These are phyloP conservation scores for Talaromyces stipitatus DNA, from an alignment of 495 filamentous ascomycete species.

Conservation along the genomic window DNA sequence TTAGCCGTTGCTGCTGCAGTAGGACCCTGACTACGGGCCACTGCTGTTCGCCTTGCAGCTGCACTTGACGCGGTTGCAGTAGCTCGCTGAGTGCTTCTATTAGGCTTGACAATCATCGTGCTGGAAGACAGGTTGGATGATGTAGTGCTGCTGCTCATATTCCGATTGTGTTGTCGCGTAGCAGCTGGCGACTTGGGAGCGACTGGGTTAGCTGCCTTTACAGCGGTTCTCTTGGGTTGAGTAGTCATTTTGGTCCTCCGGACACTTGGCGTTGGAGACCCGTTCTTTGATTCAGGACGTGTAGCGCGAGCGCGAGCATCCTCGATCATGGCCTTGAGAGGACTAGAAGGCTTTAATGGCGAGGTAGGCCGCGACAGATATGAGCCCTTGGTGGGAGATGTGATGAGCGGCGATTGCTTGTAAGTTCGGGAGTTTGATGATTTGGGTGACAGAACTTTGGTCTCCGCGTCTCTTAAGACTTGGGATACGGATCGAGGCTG, in stretches of 20 bases:
- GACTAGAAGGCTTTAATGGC: slow-evolving; percentile 44
- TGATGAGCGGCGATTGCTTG: slow-evolving; percentile 48
- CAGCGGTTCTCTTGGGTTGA: slow-evolving; percentile 19
- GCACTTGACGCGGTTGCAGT: slow-evolving; percentile 37
- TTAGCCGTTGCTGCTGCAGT: slow-evolving; percentile 26
- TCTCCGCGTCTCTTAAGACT: slow-evolving; percentile 34
- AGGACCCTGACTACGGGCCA: slow-evolving; percentile 23
- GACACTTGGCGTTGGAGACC: slow-evolving; percentile 10
- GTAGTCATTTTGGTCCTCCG: slow-evolving; percentile 17
- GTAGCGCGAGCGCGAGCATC: slow-evolving; percentile 21
- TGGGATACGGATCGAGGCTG: slow-evolving; percentile 45
- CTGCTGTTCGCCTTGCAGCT: slow-evolving; percentile 35
- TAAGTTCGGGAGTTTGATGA: slow-evolving; percentile 69
- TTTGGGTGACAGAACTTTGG: slow-evolving; percentile 69
- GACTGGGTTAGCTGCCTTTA: slow-evolving; percentile 20
- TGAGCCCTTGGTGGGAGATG: slow-evolving; percentile 36
- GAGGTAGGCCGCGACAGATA: slow-evolving; percentile 46
- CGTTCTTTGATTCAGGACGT: slow-evolving; percentile 18
- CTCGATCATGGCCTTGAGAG: slow-evolving; percentile 34
- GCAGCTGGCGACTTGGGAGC: slow-evolving; percentile 27
- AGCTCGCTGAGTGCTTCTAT: slow-evolving; percentile 40
- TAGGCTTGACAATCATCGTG: slow-evolving; percentile 54
- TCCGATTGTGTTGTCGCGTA: slow-evolving; percentile 38
- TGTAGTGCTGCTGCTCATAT: slow-evolving; percentile 25
- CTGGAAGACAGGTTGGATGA: slow-evolving; percentile 40